Evolutionary conservation across 768 basidiomycete species (phyloP), one percentile per base, ranked within the genome.

Genomic region (Hydnomerulius pinastri): DNA sequence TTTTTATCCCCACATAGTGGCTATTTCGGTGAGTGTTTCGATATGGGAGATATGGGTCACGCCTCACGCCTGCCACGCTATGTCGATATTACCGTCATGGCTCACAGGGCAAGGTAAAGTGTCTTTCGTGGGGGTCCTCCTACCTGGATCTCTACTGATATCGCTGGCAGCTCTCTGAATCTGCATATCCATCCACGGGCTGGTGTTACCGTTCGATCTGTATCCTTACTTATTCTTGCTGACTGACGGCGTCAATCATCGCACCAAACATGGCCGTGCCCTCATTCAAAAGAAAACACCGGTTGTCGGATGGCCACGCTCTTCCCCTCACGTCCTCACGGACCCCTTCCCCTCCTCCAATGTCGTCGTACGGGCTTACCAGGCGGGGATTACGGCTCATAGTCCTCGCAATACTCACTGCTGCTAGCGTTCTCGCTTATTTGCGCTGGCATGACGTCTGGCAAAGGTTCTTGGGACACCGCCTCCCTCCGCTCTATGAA

Each of bases 401-500:
- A 2, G 32, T 35, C 8, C 21, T 59, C 24, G 11, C 53, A 24
- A 23, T 55, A 5, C 42, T 53, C 20, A 43, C 43, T 32, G 29
- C n/a, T n/a, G n/a, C 56, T 17, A 56, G 36, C n/a, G 43, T 62
- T 11, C 29, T 65, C n/a, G 2, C 51, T 20, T 51, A 51, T 46
- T n/a, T 48, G 28, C 48, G 46, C 23, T 51, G 51, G 54, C 48
- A 46, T 20, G 33, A 53, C 10, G 13, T 53, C 6, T 20, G 7
- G 2, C 44, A 42, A n/a, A 20, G 29, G 11, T 40, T 37, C 24
- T 10, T 27, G 2, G 48, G 8, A 3, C 21, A 29, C 17, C 52
- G 24, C 27, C 54, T 57, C 20, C 78, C 79, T 13, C 79, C 80
- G 1, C 51, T 77, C 9, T 81, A 76, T 52, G 61, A 71, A 23